phyloP scores from a whole-genome alignment of 495 filamentous ascomycete genomes.

The Letharia lupina region DNA sequence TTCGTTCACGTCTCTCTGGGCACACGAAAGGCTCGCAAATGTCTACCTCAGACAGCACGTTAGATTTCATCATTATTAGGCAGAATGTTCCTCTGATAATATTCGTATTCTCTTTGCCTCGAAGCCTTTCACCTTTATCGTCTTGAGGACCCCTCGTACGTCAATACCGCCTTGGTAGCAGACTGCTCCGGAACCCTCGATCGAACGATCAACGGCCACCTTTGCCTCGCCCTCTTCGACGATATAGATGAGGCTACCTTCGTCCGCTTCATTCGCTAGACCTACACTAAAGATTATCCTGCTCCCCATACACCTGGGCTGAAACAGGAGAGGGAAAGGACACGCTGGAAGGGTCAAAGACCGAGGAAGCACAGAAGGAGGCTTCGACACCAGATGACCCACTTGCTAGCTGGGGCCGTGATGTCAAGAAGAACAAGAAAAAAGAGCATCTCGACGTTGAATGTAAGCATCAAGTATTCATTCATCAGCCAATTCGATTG shows the following conservation, averaged over 20 bases:
- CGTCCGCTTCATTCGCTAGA: constrained; percentile 14
- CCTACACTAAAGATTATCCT: constrained; percentile 8
- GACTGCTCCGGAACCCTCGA: constrained; percentile 13
- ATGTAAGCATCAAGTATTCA: not conserved
- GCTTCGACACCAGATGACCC: not conserved
- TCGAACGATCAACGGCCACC: constrained; percentile 18
- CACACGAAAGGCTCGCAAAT: not conserved
- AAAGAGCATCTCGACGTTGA: not conserved
- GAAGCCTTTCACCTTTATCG: constrained; percentile 16
- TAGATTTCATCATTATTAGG: not conserved
- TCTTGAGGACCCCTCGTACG: constrained; percentile 10
- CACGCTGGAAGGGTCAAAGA: not conserved
- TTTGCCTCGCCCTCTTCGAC: constrained; percentile 16
- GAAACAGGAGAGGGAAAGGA: not conserved
- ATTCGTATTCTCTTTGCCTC: constrained; percentile 10
- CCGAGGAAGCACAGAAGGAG: not conserved
- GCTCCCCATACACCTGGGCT: constrained; percentile 1
- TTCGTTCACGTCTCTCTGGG: not conserved
- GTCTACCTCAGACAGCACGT: constrained; percentile 14
- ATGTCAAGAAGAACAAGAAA: constrained; percentile 1
- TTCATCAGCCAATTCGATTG: not conserved
- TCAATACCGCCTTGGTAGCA: constrained; percentile 11
- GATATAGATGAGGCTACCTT: constrained; percentile 14
- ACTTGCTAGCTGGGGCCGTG: not conserved
- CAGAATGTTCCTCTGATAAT: not conserved